Evolutionary conservation across 164 flowering plant genomes (phyloP).

Genomic region (Magnolia kwangsiensis): DNA sequence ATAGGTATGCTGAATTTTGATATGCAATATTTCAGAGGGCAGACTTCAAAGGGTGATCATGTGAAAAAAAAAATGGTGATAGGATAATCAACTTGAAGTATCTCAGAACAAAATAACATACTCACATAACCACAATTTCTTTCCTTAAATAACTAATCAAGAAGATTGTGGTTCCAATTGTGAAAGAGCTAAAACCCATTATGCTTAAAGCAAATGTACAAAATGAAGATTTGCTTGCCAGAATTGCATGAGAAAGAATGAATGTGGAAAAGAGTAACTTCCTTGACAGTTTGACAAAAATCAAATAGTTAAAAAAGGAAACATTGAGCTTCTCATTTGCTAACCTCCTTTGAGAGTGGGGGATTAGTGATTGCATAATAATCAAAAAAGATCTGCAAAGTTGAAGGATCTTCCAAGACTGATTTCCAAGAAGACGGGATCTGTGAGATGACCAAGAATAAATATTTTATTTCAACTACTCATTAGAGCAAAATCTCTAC

Average conservation of each 20-base stretch:
- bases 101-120: no score
- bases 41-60: no score
- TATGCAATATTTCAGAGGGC: no score
- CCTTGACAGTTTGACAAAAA: background rate
- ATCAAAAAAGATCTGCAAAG: slow-evolving; percentile 91
- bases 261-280: background rate
- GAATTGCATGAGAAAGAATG: background rate
- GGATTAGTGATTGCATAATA: slow-evolving; percentile 77
- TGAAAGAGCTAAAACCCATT: no score
- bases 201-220: background rate
- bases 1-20: no score
- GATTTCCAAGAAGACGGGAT: slow-evolving; percentile 87
- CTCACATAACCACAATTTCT: no score
- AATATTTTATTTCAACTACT: background rate
- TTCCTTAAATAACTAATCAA: no score
- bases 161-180: no score
- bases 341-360: slow-evolving; percentile 92
- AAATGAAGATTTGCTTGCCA: background rate
- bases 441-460: slow-evolving; percentile 35
- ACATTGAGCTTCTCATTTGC: slow-evolving; percentile 12
- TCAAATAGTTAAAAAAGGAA: background rate
- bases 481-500: slow-evolving; percentile 2
- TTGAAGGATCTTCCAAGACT: slow-evolving; percentile 81
- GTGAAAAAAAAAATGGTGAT: no score
- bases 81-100: no score